These are phyloP conservation scores for Sonneratia caseolaris DNA, from an alignment of 345 rosid species.

Conservation along the genomic window DNA sequence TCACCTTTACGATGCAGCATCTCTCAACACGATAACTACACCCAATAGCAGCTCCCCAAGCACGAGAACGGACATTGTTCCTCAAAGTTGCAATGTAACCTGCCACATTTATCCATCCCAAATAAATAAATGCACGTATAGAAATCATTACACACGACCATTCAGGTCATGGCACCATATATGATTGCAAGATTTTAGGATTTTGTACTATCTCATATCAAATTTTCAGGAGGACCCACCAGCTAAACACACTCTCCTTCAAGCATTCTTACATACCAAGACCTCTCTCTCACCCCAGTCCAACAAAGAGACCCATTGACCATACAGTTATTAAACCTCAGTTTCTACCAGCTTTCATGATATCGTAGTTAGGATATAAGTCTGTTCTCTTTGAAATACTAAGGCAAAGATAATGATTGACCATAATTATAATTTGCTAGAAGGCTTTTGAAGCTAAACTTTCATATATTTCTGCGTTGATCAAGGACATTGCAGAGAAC, in stretches of 20 bases:
- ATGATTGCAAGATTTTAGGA: no score
- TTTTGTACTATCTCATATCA: no score
- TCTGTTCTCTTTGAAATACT: no score
- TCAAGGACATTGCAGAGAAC: no score
- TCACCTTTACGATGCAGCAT: slow-evolving; percentile 97
- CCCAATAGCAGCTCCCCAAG: slow-evolving; percentile 99
- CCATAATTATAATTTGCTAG: no score
- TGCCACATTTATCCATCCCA: slow-evolving; percentile 12
- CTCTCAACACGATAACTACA: slow-evolving; percentile 92
- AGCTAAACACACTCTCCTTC: background rate
- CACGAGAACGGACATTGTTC: slow-evolving; percentile 97
- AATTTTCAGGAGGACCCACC: background rate
- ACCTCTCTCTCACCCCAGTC: background rate
- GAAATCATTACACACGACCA: background rate
- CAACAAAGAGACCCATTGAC: background rate
- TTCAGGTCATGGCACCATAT: no score
- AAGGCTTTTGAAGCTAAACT: no score
- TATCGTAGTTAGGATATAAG: background rate
- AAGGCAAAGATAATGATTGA: no score
- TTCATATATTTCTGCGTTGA: no score
- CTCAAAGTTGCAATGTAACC: slow-evolving; percentile 91
- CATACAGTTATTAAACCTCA: background rate
- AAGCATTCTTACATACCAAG: background rate
- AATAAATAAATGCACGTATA: background rate
- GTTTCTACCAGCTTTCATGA: background rate